phyloP scores from a whole-genome alignment of 2,329 filamentous ascomycete genomes.

The Fusarium udum region DNA sequence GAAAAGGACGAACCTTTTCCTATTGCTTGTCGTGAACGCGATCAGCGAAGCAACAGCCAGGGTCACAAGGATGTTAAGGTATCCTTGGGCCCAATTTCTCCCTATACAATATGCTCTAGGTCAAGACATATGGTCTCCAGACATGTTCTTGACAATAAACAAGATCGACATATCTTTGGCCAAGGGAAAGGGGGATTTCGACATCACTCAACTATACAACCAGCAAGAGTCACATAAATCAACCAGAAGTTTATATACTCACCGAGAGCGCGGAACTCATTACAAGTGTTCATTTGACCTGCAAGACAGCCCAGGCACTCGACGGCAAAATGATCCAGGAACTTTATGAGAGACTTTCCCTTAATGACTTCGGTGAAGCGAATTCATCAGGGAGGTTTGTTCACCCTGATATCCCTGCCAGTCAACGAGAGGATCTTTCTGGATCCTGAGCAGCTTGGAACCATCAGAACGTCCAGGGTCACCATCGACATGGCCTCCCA shows the following conservation, averaged over 20 bases:
- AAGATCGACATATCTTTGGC: no score
- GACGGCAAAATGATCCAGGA: neutral
- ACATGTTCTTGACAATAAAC: no score
- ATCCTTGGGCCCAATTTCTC: no score
- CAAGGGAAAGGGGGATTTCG: no score
- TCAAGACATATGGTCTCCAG: no score
- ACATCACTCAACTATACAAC: neutral
- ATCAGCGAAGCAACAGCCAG: no score
- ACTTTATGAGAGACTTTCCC: neutral
- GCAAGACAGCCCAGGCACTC: neutral
- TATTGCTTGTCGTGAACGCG: no score
- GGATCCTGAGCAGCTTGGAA: neutral
- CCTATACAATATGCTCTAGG: no score
- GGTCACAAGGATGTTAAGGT: no score
- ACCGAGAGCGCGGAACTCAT: neutral
- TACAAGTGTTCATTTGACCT: neutral
- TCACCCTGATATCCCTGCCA: neutral
- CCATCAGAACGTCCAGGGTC: no score
- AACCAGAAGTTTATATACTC: neutral
- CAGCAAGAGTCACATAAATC: neutral
- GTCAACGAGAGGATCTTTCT: neutral
- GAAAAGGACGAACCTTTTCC: neutral
- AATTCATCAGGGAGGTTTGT: neutral
- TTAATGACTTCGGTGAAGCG: neutral
- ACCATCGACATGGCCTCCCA: no score